Evolutionary conservation across 345 rosid genomes (phyloP).

Genomic region (Sonneratia caseolaris): DNA sequence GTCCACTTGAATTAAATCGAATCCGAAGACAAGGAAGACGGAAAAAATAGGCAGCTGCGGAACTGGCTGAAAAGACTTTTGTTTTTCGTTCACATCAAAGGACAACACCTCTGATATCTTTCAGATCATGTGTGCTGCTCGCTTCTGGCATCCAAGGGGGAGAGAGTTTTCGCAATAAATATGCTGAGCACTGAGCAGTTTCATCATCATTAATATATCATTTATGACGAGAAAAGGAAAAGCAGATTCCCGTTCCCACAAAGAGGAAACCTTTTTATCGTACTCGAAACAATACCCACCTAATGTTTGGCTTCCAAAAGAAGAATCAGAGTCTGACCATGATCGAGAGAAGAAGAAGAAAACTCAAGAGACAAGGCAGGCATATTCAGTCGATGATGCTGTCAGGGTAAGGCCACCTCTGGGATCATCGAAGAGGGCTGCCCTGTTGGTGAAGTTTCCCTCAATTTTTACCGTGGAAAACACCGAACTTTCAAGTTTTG

Average conservation of each 20-base stretch:
- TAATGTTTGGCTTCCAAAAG: constrained; percentile 31
- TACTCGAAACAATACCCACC: constrained; percentile 34
- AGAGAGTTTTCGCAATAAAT: constrained; percentile 10
- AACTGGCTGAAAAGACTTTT: not conserved
- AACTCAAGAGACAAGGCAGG: too few species aligned
- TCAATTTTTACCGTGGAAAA: not conserved
- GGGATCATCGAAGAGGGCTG: not conserved
- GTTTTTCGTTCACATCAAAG: not conserved
- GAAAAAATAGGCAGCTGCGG: not conserved
- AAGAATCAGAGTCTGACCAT: constrained; percentile 34
- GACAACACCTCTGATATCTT: not conserved
- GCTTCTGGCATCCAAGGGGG: not conserved
- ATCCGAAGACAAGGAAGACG: not conserved
- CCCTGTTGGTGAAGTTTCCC: not conserved
- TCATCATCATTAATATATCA: constrained; percentile 12
- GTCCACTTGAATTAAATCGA: not conserved
- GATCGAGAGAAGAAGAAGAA: constrained; percentile 25
- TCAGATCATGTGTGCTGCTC: not conserved
- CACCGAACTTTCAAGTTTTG: not conserved
- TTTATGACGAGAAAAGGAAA: constrained; percentile 29
- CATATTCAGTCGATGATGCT: not conserved
- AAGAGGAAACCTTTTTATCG: constrained; percentile 40
- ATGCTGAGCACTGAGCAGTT: constrained; percentile 4
- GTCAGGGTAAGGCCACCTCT: not conserved
- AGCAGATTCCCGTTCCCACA: constrained; percentile 53